phyloP scores from a whole-genome alignment of 768 basidiomycete genomes.

The Auricularia sp. region DNA sequence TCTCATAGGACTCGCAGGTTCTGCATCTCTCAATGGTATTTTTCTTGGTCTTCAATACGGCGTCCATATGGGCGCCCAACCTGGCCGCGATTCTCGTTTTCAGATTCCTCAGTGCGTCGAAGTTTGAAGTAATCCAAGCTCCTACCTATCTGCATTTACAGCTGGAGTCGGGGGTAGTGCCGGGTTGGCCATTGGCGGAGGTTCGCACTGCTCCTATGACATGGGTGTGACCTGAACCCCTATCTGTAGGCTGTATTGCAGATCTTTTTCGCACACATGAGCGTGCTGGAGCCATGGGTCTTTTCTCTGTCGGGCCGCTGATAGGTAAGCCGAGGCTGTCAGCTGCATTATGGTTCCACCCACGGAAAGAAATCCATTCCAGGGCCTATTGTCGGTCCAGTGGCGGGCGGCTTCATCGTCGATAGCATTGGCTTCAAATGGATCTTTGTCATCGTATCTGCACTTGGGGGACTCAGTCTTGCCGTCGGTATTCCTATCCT shows the following conservation, averaged over 20 bases:
- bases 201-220: no score
- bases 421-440: conserved; percentile 42
- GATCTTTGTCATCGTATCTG: conserved; percentile 39
- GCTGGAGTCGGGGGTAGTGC: conserved; percentile 53
- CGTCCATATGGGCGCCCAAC: conserved; percentile 57
- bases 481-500: conserved; percentile 47
- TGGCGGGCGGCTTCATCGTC: conserved; percentile 56
- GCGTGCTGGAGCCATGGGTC: conserved; percentile 58
- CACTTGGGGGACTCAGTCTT: conserved; percentile 23
- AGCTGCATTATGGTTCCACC: no score
- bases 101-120: conserved; percentile 41
- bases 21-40: conserved; percentile 55
- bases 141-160: not conserved
- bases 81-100: conserved; percentile 47
- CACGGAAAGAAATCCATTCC: no score
- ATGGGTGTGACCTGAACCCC: conserved; percentile 36
- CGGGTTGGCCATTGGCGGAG: conserved; percentile 45
- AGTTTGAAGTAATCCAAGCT: not conserved
- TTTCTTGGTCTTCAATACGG: conserved; percentile 52
- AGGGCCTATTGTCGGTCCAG: conserved; percentile 43
- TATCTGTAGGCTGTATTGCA: not conserved
- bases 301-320: conserved; percentile 55
- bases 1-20: conserved; percentile 22
- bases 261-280: conserved; percentile 57
- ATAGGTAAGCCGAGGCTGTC: conserved; percentile 29